Percentiles rank a stretch among this genome's conserved stretches.
These are phyloP conservation scores for Fusarium cyanostomum DNA, from an alignment of 2,329 filamentous ascomycete genomes.

Conservation along the genomic window DNA sequence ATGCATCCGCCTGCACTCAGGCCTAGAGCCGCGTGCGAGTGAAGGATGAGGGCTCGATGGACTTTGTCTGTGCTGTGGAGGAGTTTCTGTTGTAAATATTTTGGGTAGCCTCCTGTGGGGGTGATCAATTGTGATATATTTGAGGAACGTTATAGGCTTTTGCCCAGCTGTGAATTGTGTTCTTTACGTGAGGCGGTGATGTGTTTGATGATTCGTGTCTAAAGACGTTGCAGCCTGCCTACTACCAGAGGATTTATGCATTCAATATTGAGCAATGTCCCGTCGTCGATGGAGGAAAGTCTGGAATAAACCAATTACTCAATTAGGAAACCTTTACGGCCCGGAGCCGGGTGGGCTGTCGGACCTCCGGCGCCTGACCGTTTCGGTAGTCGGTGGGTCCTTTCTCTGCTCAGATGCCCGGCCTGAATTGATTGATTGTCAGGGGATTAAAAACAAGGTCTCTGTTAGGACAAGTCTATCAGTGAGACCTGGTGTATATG, in stretches of 20 bases:
- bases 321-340: background rate
- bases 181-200: background rate
- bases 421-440: too few species aligned
- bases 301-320: background rate
- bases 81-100: constrained; percentile 41
- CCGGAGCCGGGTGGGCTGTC: background rate
- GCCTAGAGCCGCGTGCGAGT: background rate
- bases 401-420: too few species aligned
- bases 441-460: too few species aligned
- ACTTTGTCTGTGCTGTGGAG: background rate
- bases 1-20: constrained; percentile 24
- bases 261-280: too few species aligned
- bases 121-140: constrained; percentile 42
- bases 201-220: too few species aligned
- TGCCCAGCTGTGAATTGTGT: background rate
- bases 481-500: too few species aligned
- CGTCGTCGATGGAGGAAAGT: background rate
- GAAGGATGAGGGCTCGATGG: background rate
- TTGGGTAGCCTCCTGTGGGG: constrained; percentile 43
- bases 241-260: too few species aligned
- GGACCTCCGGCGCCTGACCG: background rate
- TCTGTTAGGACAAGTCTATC: too few species aligned
- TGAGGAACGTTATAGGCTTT: constrained; percentile 25
- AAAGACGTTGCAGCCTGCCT: background rate
- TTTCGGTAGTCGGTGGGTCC: too few species aligned